Base-by-base conservation (phyloP, 2,329 filamentous ascomycete genomes). In the Aspergillus sp. region DNA sequence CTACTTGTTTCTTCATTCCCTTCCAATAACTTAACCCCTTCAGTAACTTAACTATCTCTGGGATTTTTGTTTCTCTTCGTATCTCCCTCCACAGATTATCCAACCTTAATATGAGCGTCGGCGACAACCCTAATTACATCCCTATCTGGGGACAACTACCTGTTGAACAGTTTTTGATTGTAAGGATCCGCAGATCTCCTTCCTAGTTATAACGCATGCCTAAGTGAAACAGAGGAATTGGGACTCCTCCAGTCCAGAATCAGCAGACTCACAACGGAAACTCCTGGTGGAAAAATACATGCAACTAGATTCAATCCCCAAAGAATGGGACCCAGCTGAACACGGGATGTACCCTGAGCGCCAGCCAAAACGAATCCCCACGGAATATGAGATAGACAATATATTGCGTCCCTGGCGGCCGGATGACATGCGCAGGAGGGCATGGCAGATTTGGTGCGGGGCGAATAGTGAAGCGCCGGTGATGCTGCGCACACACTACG, bases 321-420 rank as follows among this genome's bases (percentile, higher is more conserved):
- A 18, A 34, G 26, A 53, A 7, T 13, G 26, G 5, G 50, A 53
- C 30, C 39, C 50, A 9, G 36, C 50, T n/a, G 4, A 13, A 4
- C 18, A 36, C 18, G 15, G 24, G 22, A 4, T 20, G 12, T 6
- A 36, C 1, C 39, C 26, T 11, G 15, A n/a, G 7, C 30, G 30
- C 7, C 18, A 30, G n/a, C 20, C 20, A 4, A 15, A 24, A 4
- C 44, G 44, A 7, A 22, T 43, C n/a, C 53, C 53, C 3, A 55
- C 53, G 9, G 22, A 17, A 34, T 44, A 48, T 20, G 53, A 55
- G 24, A 47, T 55, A n/a, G 44, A 36, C 3, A 48, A 24, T 20
- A 55, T 55, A 5, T 17, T 55, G 26, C 44, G 24, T 13, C 53
- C 53, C 20, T 49, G 44, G 53, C 53, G 53, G 15, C 24, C 53